Base-by-base conservation (phyloP, 2,329 filamentous ascomycete genomes). In the Neonectria coccinea region DNA sequence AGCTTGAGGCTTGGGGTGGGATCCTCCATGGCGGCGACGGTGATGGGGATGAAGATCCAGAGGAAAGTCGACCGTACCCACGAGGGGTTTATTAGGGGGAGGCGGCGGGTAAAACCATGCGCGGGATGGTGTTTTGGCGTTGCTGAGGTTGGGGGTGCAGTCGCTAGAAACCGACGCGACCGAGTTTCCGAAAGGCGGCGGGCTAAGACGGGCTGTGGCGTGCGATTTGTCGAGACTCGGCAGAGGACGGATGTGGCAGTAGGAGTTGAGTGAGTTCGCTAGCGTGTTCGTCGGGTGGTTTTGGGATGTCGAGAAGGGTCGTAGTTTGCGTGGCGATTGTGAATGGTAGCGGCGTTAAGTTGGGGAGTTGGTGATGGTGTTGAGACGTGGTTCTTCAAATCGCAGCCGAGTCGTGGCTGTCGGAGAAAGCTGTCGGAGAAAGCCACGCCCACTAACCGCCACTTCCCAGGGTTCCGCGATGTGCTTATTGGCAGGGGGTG, bases 51-150 rank as follows among this genome's bases (percentile, higher is more conserved):
- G 65, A 56, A 60, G 68, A 72, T 65, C 70, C 56, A 59, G 56
- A 20, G 42, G 22, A 36, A 66, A 64, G 59, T 68, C 67, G 70
- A 70, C 69, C 66, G 68, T 71, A 68, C 73, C 73, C 73, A 65
- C 73, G 31, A 72, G 72, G 73, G 73, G 73, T 68, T 75, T 75
- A 72, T 75, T 66, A 29, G 55, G 47, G 56, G 20, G 41, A 59
- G 41, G 48, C 54, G 48, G 58, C 52, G 41, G 66, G 44, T 31
- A 66, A 52, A 65, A 68, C 61, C 73, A 75, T 75, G 57, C 70
- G 69, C 65, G 44, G 51, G 59, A 54, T 50, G 60, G 63, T 48
- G 45, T 56, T 52, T 31, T 36, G 50, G 52, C 55, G 59, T 58
- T 56, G 50, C 66, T 60, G 64, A 60, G 58, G 59, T 59, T 48